phyloP scores from a whole-genome alignment of 768 basidiomycete genomes.

The Mycena latifolia region DNA sequence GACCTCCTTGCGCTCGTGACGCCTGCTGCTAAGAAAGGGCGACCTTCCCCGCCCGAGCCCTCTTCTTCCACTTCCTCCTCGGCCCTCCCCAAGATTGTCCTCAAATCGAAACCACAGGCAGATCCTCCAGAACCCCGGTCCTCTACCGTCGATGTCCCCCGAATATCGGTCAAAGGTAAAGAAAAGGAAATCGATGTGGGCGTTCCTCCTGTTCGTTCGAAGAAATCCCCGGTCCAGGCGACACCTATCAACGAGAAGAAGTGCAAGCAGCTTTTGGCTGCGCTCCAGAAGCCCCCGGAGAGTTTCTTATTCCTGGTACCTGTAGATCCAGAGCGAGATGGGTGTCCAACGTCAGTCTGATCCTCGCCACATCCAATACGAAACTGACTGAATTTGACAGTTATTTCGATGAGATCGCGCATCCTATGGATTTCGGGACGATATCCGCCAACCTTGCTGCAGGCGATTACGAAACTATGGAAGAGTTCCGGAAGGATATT shows the following conservation, averaged over 20 bases:
- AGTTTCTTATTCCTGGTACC: conserved; percentile 81
- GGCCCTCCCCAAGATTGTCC: conserved; percentile 35
- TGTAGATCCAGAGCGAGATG: conserved; percentile 86
- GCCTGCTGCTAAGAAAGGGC: conserved; percentile 72
- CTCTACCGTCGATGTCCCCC: conserved; percentile 47
- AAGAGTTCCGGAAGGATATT: conserved; percentile 82
- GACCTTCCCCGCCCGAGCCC: conserved; percentile 56
- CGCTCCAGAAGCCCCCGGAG: conserved; percentile 72
- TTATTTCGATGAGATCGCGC: conserved; percentile 90
- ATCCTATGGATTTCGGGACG: conserved; percentile 96
- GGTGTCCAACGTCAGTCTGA: conserved; percentile 88
- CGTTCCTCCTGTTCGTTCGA: conserved; percentile 53
- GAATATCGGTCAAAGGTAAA: conserved; percentile 76
- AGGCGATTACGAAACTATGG: conserved; percentile 83
- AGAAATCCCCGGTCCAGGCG: conserved; percentile 49
- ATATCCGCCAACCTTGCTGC: conserved; percentile 76
- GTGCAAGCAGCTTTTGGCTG: conserved; percentile 78
- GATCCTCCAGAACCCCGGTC: conserved; percentile 38
- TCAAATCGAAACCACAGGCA: conserved; percentile 42
- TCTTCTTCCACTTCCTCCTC: conserved; percentile 38
- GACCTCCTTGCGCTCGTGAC: conserved; percentile 74
- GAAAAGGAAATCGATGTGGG: conserved; percentile 66
- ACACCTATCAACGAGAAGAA: conserved; percentile 86
- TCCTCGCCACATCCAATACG: neutral
- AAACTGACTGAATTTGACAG: conserved; percentile 53